Conservation (phyloP, 2,329 filamentous ascomycete species). For the Aotearoamyces nothofagi region DNA sequence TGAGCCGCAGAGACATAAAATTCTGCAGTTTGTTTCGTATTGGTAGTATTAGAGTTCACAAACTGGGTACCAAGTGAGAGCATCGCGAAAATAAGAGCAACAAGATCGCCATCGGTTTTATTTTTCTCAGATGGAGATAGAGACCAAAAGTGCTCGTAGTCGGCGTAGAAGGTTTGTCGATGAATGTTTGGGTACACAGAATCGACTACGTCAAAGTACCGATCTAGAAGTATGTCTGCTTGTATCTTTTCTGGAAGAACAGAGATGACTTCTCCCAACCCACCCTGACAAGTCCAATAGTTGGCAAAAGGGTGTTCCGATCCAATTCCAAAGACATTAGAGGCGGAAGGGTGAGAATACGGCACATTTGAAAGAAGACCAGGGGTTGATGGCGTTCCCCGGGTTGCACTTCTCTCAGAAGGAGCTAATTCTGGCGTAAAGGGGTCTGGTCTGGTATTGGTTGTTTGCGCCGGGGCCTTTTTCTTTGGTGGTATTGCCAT, state of each 20-base stretch:
- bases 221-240: slow-evolving; percentile 50
- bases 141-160: slow-evolving; percentile 68
- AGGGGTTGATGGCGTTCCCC: slow-evolving; percentile 24
- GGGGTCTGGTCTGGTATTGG: slow-evolving; percentile 4
- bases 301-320: slow-evolving; percentile 69
- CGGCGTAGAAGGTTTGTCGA: slow-evolving; percentile 57
- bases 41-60: slow-evolving; percentile 37
- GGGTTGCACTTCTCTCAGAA: slow-evolving; percentile 11
- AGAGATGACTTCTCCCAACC: slow-evolving; percentile 57
- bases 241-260: slow-evolving; percentile 64
- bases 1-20: slow-evolving; percentile 72
- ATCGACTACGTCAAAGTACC: slow-evolving; percentile 59
- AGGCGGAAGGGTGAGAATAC: slow-evolving; percentile 53
- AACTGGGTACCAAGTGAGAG: slow-evolving; percentile 69
- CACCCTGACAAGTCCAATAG: slow-evolving; percentile 71
- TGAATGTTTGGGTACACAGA: slow-evolving; percentile 73
- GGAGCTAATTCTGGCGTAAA: slow-evolving; percentile 10
- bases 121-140: slow-evolving; percentile 40
- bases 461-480: slow-evolving; percentile 19
- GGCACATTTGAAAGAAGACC: slow-evolving; percentile 58
- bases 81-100: slow-evolving; percentile 63
- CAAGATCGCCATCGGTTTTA: slow-evolving; percentile 47
- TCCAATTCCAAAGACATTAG: slow-evolving; percentile 69
- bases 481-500: slow-evolving; percentile 44
- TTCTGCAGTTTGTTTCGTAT: slow-evolving; percentile 61